These are phyloP conservation scores for Pontederia paniculata DNA, from an alignment of 176 grass and related monocot genomes.

Conservation along the genomic window DNA sequence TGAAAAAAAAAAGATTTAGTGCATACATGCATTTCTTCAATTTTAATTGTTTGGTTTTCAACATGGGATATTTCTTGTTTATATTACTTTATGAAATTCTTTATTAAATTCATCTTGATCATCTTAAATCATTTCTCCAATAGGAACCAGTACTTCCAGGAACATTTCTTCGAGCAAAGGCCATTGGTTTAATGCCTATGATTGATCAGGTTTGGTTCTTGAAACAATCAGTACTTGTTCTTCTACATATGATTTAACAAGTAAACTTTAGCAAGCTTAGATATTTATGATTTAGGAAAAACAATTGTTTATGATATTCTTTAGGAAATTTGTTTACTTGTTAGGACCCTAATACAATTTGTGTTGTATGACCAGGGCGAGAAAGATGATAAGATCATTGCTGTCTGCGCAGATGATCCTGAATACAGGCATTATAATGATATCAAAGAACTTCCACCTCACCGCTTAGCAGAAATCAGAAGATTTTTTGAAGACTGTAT, in stretches of 20 bases:
- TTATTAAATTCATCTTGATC: neutral
- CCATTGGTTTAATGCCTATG: slow-evolving; percentile 97
- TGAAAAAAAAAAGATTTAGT: no score
- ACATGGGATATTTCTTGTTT: no score
- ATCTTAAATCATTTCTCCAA: neutral
- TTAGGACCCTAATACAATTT: slow-evolving; percentile 3
- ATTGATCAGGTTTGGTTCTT: slow-evolving; percentile 78
- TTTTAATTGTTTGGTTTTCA: no score
- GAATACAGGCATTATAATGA: slow-evolving; percentile 91
- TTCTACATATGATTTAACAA: no score
- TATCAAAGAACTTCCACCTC: slow-evolving; percentile 93
- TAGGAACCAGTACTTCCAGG: slow-evolving; percentile 94
- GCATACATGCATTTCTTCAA: no score
- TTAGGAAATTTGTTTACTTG: neutral
- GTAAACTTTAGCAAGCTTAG: neutral
- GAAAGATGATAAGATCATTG: slow-evolving; percentile 97
- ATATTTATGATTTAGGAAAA: neutral
- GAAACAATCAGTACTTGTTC: no score
- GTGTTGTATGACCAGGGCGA: slow-evolving; percentile 46
- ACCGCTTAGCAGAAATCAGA: slow-evolving; percentile 91
- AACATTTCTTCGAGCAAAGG: slow-evolving; percentile 80
- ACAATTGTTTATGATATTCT: neutral
- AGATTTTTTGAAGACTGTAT: slow-evolving; percentile 99
- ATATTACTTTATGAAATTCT: neutral
- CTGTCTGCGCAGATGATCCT: slow-evolving; percentile 94